phyloP scores from a whole-genome alignment of 805 yeast species.

The Candida sphagnicola region DNA sequence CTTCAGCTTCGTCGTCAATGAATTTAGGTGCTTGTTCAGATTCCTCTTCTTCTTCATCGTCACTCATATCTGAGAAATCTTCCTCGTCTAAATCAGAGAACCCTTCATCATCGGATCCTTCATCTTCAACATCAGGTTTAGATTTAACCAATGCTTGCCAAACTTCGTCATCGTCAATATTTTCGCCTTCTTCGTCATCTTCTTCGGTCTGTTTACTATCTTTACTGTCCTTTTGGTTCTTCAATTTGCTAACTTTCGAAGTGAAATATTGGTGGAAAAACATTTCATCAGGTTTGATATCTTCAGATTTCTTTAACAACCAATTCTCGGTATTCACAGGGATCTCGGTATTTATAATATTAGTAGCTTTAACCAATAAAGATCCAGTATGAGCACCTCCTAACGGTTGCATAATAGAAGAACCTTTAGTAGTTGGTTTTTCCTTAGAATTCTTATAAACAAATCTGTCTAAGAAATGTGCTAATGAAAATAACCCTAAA shows the following conservation, averaged over 20 bases:
- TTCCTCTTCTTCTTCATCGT: constrained; percentile 24
- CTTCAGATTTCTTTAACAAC: constrained; percentile 58
- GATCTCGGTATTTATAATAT: constrained; percentile 32
- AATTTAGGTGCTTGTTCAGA: too few species aligned
- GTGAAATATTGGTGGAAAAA: constrained; percentile 86
- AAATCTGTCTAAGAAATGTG: constrained; percentile 92
- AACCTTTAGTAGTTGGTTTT: constrained; percentile 70
- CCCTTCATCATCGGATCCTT: constrained; percentile 28
- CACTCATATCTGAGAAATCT: constrained; percentile 43
- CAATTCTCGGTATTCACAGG: constrained; percentile 88
- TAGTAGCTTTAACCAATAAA: constrained; percentile 63
- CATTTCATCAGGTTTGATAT: constrained; percentile 80
- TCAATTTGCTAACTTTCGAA: constrained; percentile 45
- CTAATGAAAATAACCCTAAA: constrained; percentile 78
- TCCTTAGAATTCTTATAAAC: constrained; percentile 91
- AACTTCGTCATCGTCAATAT: constrained; percentile 64
- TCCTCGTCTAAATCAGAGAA: constrained; percentile 43
- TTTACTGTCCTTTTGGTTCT: constrained; percentile 16
- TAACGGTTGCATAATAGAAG: constrained; percentile 96
- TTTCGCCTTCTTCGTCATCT: constrained; percentile 32
- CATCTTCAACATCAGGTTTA: constrained; percentile 65
- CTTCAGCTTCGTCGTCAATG: constrained; percentile 17
- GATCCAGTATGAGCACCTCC: constrained; percentile 79
- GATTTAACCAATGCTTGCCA: constrained; percentile 78
- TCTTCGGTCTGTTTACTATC: constrained; percentile 30